Percentiles rank a stretch among this genome's conserved stretches.
Conservation (phyloP, 2,329 filamentous ascomycete species). For the Pseudogymnoascus sp. region DNA sequence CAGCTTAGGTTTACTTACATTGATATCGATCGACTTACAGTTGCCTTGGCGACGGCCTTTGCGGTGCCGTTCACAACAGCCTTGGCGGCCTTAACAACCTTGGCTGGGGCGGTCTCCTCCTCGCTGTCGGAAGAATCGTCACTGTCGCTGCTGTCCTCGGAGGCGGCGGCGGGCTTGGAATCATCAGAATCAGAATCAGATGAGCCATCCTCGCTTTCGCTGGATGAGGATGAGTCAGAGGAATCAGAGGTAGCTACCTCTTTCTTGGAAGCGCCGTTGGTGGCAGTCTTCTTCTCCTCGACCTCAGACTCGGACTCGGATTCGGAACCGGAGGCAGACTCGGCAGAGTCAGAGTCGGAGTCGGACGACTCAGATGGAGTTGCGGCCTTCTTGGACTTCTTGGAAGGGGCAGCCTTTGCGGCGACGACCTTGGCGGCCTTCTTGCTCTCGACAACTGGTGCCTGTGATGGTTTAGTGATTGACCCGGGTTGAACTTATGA, state of each 20-base stretch:
- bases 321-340: slow-evolving; percentile 26
- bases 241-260: slow-evolving; percentile 31
- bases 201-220: slow-evolving; percentile 13
- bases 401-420: slow-evolving; percentile 36
- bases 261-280: slow-evolving; percentile 25
- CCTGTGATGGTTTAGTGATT: slow-evolving; percentile 60
- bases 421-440: slow-evolving; percentile 54
- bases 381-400: slow-evolving; percentile 41
- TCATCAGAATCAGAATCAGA: slow-evolving; percentile 22
- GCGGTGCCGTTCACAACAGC: slow-evolving; percentile 25
- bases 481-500: slow-evolving; percentile 56
- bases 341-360: slow-evolving; percentile 33
- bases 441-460: slow-evolving; percentile 55
- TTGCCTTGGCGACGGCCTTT: slow-evolving; percentile 25
- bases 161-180: slow-evolving; percentile 23
- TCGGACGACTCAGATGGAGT: slow-evolving; percentile 36
- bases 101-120: slow-evolving; percentile 22
- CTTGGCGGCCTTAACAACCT: slow-evolving; percentile 23
- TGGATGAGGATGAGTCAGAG: slow-evolving; percentile 27
- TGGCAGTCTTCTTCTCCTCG: slow-evolving; percentile 26
- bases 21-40: slow-evolving; percentile 21
- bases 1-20: slow-evolving; percentile 13
- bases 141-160: slow-evolving; percentile 23
- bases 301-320: slow-evolving; percentile 26
- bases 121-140: slow-evolving; percentile 29